Evolutionary conservation across 2,329 filamentous ascomycete species (phyloP).

Genomic region (Pestalotiopsis sp.): DNA sequence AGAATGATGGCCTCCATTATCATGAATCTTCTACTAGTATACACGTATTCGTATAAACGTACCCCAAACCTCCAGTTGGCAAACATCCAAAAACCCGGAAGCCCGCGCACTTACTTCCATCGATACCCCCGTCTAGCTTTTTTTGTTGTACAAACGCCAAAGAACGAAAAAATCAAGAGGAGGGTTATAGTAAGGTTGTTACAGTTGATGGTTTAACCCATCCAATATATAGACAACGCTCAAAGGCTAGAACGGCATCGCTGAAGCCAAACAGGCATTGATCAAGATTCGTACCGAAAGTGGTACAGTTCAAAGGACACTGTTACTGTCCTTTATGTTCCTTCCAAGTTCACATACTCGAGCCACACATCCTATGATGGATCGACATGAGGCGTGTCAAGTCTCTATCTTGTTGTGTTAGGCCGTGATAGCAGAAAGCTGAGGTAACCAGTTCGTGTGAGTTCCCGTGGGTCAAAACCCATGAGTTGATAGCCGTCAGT

Average conservation of each 20-base stretch:
- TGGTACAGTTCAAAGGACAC: not conserved
- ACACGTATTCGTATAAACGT: not conserved
- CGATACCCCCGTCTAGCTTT: not conserved
- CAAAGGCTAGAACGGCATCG: not conserved
- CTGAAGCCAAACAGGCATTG: not conserved
- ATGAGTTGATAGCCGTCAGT: conserved; percentile 43
- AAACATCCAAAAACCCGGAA: too few relatives aligned
- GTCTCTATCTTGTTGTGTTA: conserved; percentile 21
- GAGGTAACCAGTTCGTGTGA: conserved; percentile 44
- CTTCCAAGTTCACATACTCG: too few relatives aligned
- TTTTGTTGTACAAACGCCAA: not conserved
- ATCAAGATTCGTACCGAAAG: not conserved
- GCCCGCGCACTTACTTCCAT: not conserved
- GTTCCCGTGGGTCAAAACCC: conserved; percentile 42
- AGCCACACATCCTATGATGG: too few relatives aligned
- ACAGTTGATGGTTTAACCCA: not conserved
- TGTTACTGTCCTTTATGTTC: too few relatives aligned
- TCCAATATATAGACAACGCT: not conserved
- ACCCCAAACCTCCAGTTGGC: not conserved
- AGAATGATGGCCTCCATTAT: not conserved
- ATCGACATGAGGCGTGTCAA: too few relatives aligned
- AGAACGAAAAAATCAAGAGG: not conserved
- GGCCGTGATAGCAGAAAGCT: conserved; percentile 26
- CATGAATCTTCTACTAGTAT: not conserved
- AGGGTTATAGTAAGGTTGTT: not conserved